A percentile compares a stretch with the other conserved stretches of the same genome.
phyloP scores from a whole-genome alignment of 1,139 yeast genomes.

The Yarrowia galli region DNA sequence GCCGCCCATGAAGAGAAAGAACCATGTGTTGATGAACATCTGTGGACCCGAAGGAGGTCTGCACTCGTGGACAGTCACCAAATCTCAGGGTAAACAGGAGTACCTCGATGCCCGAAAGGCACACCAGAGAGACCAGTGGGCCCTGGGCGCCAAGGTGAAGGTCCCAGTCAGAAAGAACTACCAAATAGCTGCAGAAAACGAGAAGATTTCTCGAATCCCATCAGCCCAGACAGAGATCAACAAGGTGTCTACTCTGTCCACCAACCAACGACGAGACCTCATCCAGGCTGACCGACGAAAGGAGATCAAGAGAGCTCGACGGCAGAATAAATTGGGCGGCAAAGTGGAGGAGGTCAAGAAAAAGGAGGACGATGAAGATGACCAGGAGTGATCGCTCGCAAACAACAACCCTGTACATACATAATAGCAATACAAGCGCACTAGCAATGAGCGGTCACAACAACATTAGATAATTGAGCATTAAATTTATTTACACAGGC shows the following conservation, averaged over 20 bases:
- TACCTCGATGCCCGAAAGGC: conserved; percentile 93
- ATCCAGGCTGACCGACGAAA: conserved; percentile 14
- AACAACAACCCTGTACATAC: conserved; percentile 10
- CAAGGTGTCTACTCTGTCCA: neutral
- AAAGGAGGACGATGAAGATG: neutral
- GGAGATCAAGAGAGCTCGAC: conserved; percentile 6
- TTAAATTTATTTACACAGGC: conserved; percentile 17
- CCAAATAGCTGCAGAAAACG: conserved; percentile 23
- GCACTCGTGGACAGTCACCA: conserved; percentile 89
- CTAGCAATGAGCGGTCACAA: neutral
- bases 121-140: conserved; percentile 88
- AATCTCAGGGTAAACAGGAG: conserved; percentile 72
- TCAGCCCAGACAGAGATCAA: neutral
- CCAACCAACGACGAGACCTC: conserved; percentile 35
- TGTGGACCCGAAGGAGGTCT: conserved; percentile 81
- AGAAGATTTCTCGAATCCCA: neutral
- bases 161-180: conserved; percentile 41
- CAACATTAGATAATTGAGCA: conserved; percentile 2
- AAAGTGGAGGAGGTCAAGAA: neutral
- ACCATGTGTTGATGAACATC: conserved; percentile 79
- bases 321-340: conserved; percentile 2
- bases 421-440: neutral
- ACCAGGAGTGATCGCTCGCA: neutral
- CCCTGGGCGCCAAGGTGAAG: conserved; percentile 67
- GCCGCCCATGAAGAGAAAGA: conserved; percentile 78